Base-by-base conservation (phyloP, 768 basidiomycete genomes). In the Lactarius trivialis region DNA sequence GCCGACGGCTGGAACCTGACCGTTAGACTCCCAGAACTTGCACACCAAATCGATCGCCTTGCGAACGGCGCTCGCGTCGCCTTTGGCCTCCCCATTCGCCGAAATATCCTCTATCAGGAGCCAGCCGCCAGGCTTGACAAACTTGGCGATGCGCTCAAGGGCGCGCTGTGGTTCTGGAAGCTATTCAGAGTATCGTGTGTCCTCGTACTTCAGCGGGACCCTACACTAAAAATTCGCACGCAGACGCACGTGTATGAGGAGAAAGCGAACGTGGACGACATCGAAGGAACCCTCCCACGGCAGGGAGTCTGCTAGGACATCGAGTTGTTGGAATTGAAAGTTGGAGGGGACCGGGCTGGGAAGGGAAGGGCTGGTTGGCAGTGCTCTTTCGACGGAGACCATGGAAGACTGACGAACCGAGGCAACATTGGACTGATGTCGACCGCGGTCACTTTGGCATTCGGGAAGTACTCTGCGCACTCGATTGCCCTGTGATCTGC, bases 41-140 rank as follows among this genome's bases (percentile, higher is more conserved):
- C 15, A n/a, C 12, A 55, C 24, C 19, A 45, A 36, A 1, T 24
- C 51, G 43, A 33, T n/a, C 32, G 30, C 45, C 32, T 51, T 37
- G 2, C 36, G 60, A 19, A 62, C 14, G 45, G 50, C 52, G 5
- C 4, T 43, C 15, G 43, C 60, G 12, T 57, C 34, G 11, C 60
- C 67, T 7, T 39, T 34, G 36, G 60, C 21, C 30, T 36, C 56
- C 14, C 50, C 39, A 11, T 21, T 6, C 41, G 57, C 30, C 33
- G 60, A 59, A 24, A 60, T 58, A 17, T 71, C 71, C 19, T 70
- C 70, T 55, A 71, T 30, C 36, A 71, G 62, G 21, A 71, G 64
- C 66, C 69, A 70, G 26, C 70, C 71, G 8, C 70, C 69, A 3
- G 70, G 71, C 33, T 58, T 64, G 57, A 71, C 61, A 34, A 70